phyloP scores from a whole-genome alignment of 2,329 filamentous ascomycete genomes.

The Paecilomyces formosus region DNA sequence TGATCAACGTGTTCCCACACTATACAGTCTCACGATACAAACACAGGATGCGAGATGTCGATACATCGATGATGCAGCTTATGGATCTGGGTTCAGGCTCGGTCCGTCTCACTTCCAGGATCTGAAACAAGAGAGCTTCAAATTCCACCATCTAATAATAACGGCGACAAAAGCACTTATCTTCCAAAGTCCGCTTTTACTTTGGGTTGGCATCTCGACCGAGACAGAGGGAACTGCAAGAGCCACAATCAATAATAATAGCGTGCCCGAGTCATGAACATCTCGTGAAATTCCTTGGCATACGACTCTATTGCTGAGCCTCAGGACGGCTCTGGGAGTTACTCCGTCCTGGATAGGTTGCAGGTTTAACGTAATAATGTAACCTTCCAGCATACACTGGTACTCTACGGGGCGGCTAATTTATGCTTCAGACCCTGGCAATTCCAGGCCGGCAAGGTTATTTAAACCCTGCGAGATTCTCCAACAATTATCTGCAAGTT shows the following conservation, averaged over 20 bases:
- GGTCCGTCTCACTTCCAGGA: background rate
- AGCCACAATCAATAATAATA: background rate
- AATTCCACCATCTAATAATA: background rate
- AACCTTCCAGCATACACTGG: background rate
- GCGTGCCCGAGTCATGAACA: background rate
- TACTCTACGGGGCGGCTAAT: background rate
- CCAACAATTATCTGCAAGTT: background rate
- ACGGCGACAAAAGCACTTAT: background rate
- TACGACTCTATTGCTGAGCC: background rate
- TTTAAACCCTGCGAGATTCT: background rate
- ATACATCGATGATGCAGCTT: background rate
- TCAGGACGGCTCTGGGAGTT: background rate
- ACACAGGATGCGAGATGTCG: background rate
- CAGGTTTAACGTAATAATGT: background rate
- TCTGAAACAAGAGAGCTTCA: background rate
- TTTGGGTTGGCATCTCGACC: background rate
- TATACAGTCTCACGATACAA: background rate
- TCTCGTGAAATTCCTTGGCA: background rate
- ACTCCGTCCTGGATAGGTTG: background rate
- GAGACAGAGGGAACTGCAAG: background rate
- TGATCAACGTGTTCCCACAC: background rate
- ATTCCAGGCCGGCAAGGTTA: background rate
- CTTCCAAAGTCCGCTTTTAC: background rate
- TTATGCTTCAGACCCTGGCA: background rate
- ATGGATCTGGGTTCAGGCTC: background rate